Conservation (phyloP, 2,329 filamentous ascomycete species). For the Cadophora luteo-olivacea region DNA sequence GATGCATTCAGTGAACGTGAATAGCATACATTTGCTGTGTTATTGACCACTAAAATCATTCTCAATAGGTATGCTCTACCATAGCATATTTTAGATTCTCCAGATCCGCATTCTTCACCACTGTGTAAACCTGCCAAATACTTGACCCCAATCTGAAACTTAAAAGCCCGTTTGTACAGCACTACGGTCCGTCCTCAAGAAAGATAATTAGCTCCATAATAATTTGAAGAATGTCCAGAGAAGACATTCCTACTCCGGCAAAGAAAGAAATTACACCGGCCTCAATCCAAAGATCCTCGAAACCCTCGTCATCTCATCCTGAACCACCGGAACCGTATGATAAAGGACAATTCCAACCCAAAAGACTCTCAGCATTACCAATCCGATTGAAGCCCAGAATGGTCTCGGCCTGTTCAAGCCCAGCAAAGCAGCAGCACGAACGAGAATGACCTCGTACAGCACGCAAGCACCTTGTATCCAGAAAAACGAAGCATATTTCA, state of each 20-base stretch:
- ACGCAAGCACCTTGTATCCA: constrained; percentile 30
- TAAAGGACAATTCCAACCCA: constrained; percentile 20
- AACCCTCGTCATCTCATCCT: constrained; percentile 15
- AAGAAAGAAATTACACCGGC: not conserved
- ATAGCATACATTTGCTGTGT: too few relatives aligned
- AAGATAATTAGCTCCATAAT: too few relatives aligned
- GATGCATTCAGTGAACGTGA: too few relatives aligned
- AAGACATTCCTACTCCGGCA: constrained; percentile 9
- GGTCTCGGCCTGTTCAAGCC: not conserved
- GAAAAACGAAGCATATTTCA: constrained; percentile 24
- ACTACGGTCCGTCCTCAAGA: too few relatives aligned
- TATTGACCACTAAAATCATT: too few relatives aligned
- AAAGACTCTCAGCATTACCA: not conserved
- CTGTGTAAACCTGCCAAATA: too few relatives aligned
- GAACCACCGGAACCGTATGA: constrained; percentile 14
- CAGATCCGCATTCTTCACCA: too few relatives aligned
- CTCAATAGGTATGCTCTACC: too few relatives aligned
- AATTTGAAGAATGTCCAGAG: too few relatives aligned
- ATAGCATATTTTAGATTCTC: too few relatives aligned
- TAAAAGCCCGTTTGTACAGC: too few relatives aligned
- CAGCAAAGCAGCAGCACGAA: constrained; percentile 2
- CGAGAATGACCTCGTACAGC: constrained; percentile 20
- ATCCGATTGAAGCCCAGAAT: not conserved
- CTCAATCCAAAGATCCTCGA: constrained; percentile 14
- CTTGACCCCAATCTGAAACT: too few relatives aligned